These are phyloP conservation scores for Penicillium brevicompactum DNA, from an alignment of 2,329 filamentous ascomycete species.

Conservation along the genomic window DNA sequence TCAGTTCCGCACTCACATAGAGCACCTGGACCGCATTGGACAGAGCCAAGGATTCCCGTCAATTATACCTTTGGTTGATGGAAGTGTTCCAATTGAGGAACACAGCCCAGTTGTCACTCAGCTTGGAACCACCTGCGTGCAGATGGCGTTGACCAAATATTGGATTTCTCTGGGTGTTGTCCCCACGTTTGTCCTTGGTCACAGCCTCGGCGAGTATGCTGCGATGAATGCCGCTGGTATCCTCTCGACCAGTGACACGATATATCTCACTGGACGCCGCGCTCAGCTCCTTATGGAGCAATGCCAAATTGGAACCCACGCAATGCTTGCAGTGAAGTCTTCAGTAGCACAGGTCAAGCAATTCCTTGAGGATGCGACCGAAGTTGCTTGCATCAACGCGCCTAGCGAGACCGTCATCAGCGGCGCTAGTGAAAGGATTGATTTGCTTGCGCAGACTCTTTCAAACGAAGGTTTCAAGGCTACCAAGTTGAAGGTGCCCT, in stretches of 20 bases:
- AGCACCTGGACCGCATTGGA: conserved; percentile 34
- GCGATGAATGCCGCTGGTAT: conserved; percentile 41
- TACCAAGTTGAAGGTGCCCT: conserved; percentile 47
- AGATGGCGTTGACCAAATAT: conserved; percentile 45
- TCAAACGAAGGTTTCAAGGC: conserved; percentile 41
- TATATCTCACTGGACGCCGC: conserved; percentile 67
- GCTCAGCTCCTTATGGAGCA: conserved; percentile 44
- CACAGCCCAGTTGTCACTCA: conserved; percentile 36
- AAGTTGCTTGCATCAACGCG: conserved; percentile 47
- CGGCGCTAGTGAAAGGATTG: conserved; percentile 40
- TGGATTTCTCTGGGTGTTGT: conserved; percentile 34
- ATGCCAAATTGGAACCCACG: conserved; percentile 45
- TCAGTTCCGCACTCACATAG: conserved; percentile 34
- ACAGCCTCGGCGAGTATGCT: conserved; percentile 45
- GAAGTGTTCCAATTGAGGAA: conserved; percentile 21
- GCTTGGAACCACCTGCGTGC: conserved; percentile 40
- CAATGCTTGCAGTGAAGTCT: conserved; percentile 48
- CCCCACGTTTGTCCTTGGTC: conserved; percentile 26
- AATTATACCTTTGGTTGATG: conserved; percentile 31
- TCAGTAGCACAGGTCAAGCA: conserved; percentile 37
- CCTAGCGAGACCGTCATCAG: conserved; percentile 49
- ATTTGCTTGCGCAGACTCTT: conserved; percentile 38
- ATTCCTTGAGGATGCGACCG: conserved; percentile 32
- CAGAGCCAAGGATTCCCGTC: conserved; percentile 32
- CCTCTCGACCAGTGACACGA: conserved; percentile 36